Conservation (phyloP, 1,284 basidiomycete species). For the Xerocomus nothofagi region DNA sequence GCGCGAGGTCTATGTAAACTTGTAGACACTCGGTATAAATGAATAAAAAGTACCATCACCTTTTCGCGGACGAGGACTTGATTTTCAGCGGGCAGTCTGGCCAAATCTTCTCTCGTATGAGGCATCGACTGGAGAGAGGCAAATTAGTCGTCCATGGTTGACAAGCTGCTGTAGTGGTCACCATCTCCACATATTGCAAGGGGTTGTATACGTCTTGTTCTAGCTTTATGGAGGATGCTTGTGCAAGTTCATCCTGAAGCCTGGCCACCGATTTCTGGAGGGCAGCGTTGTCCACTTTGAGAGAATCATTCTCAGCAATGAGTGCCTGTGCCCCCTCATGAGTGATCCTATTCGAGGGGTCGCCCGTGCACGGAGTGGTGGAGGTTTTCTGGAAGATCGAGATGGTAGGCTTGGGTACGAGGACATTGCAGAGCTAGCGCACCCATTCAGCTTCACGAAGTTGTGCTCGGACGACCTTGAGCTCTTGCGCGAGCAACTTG, state of each 20-base stretch:
- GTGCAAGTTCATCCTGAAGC: conserved; percentile 15
- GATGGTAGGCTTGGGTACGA: not conserved
- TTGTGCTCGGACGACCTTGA: conserved; percentile 25
- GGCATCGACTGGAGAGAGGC: conserved; percentile 8
- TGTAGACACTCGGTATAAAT: not conserved
- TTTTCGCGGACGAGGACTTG: conserved; percentile 20
- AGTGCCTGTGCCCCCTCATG: conserved; percentile 12
- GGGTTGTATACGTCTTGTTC: conserved; percentile 9
- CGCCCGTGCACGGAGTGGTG: not conserved
- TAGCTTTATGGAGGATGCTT: conserved; percentile 19
- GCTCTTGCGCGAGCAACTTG: conserved; percentile 29
- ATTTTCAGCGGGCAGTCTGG: conserved; percentile 15
- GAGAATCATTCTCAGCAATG: conserved; percentile 16
- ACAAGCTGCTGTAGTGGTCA: not conserved
- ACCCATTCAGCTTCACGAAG: conserved; percentile 26
- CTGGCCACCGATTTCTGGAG: conserved; percentile 15
- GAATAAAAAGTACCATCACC: conserved; percentile 4
- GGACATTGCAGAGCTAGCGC: not conserved
- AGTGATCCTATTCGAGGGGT: conserved; percentile 1
- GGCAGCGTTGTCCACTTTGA: conserved; percentile 23
- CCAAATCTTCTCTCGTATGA: conserved; percentile 11
- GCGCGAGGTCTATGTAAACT: conserved; percentile 1
- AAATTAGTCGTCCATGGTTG: conserved; percentile 4
- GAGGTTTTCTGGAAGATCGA: conserved; percentile 12
- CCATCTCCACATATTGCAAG: conserved; percentile 9